phyloP scores from a whole-genome alignment of 1,284 basidiomycete species.

The Ceratobasidium sp. region DNA sequence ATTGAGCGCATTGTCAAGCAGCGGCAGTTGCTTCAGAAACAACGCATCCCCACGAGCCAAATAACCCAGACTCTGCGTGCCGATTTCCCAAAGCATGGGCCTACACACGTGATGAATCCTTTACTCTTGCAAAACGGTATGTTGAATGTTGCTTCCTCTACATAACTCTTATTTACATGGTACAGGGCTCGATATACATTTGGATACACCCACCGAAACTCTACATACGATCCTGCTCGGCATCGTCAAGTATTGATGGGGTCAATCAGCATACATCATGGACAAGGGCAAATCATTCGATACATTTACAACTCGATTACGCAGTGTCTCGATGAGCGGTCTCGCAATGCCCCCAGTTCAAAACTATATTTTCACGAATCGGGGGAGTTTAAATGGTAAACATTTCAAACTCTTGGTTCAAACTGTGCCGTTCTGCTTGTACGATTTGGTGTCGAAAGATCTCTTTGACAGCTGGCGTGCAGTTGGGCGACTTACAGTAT shows the following conservation, averaged over 20 bases:
- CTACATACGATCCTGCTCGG: constrained; percentile 53
- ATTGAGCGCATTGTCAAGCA: constrained; percentile 13
- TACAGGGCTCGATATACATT: constrained; percentile 33
- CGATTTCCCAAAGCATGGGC: not conserved
- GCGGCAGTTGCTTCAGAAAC: not conserved
- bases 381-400: constrained; percentile 50
- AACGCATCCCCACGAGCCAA: no score
- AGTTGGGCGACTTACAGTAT: constrained; percentile 48
- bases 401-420: constrained; percentile 52
- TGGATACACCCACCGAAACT: constrained; percentile 52
- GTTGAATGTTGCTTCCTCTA: not conserved
- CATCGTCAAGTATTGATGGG: constrained; percentile 54
- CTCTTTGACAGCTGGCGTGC: constrained; percentile 48
- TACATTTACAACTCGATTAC: constrained; percentile 47
- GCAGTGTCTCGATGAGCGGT: not conserved
- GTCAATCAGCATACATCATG: constrained; percentile 47
- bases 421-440: constrained; percentile 49
- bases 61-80: not conserved
- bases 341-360: constrained; percentile 19
- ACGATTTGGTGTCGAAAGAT: constrained; percentile 47
- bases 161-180: not conserved
- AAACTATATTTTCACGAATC: constrained; percentile 49
- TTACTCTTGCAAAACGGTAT: not conserved
- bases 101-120: constrained; percentile 1
- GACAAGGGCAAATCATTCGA: constrained; percentile 46